Percentiles rank a stretch among this genome's conserved stretches.
Conservation (phyloP, 2,329 filamentous ascomycete species). For the Rosellinia necatrix region DNA sequence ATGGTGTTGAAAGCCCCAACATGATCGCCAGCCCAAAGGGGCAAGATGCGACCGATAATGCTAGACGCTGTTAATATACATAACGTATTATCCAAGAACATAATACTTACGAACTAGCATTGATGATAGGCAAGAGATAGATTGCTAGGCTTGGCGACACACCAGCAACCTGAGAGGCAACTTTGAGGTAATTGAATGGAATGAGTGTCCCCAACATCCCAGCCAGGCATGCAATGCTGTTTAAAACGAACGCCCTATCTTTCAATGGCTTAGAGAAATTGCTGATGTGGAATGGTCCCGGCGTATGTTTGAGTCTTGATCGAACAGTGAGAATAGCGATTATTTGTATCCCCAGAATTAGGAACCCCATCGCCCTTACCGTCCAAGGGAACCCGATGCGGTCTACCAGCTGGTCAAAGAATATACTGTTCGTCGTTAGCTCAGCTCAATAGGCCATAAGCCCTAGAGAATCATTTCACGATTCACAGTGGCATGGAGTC, state of each 20-base stretch:
- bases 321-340: neutral
- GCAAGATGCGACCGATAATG: conserved; percentile 56
- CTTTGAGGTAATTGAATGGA: conserved; percentile 57
- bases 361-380: conserved; percentile 3
- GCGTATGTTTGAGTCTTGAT: neutral
- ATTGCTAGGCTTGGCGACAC: conserved; percentile 48
- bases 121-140: conserved; percentile 62
- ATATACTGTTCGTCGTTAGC: too few species aligned
- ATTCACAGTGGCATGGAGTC: too few species aligned
- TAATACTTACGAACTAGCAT: conserved; percentile 50
- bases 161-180: conserved; percentile 52
- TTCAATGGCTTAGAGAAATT: conserved; percentile 53
- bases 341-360: conserved; percentile 12
- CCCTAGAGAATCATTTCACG: too few species aligned
- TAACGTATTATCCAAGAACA: too few species aligned
- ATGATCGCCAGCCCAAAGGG: conserved; percentile 51
- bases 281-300: conserved; percentile 47
- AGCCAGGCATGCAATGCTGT: conserved; percentile 48
- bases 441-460: too few species aligned
- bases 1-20: conserved; percentile 47
- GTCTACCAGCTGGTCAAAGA: conserved; percentile 2
- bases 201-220: conserved; percentile 49
- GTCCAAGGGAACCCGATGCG: conserved; percentile 7
- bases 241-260: conserved; percentile 39
- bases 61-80: conserved; percentile 38